These are phyloP conservation scores for Tolypocladium cylindrosporum DNA, from an alignment of 2,329 filamentous ascomycete species.

Conservation along the genomic window DNA sequence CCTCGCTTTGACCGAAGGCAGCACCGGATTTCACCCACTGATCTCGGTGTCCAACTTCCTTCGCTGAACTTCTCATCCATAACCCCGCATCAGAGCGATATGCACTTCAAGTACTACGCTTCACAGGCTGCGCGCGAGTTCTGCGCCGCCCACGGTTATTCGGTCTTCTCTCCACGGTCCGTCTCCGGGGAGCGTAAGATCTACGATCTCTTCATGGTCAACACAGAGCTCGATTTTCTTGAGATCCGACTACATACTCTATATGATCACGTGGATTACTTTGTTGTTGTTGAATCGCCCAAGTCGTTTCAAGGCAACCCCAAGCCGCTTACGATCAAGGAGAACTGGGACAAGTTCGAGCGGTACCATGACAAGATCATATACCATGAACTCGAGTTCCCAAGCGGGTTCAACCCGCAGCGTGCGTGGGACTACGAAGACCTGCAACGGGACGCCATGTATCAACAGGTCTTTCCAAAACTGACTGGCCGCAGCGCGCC, in stretches of 20 bases:
- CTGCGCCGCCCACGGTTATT: conserved; percentile 22
- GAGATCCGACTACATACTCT: conserved; percentile 53
- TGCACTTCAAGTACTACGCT: neutral
- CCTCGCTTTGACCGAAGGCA: neutral
- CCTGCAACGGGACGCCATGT: conserved; percentile 45
- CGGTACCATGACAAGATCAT: conserved; percentile 51
- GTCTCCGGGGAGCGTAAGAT: conserved; percentile 18
- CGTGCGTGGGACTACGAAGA: conserved; percentile 41
- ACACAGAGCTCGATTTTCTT: conserved; percentile 54
- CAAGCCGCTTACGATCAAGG: conserved; percentile 43
- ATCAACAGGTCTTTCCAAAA: conserved; percentile 42
- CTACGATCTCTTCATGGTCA: conserved; percentile 50
- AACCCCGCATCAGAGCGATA: neutral
- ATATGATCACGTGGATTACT: conserved; percentile 51
- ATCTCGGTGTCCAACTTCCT: neutral
- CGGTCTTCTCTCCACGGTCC: conserved; percentile 15
- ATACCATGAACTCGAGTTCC: conserved; percentile 42
- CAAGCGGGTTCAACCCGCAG: conserved; percentile 25
- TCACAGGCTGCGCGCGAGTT: conserved; percentile 9
- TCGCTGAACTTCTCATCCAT: neutral
- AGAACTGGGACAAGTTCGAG: conserved; percentile 41
- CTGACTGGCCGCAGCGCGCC: conserved; percentile 32
- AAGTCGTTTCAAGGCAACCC: conserved; percentile 46
- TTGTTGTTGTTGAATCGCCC: conserved; percentile 50
- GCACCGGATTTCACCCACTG: neutral